Base-by-base conservation (phyloP, 176 grass and related monocot species). In the Oryza rufipogon region DNA sequence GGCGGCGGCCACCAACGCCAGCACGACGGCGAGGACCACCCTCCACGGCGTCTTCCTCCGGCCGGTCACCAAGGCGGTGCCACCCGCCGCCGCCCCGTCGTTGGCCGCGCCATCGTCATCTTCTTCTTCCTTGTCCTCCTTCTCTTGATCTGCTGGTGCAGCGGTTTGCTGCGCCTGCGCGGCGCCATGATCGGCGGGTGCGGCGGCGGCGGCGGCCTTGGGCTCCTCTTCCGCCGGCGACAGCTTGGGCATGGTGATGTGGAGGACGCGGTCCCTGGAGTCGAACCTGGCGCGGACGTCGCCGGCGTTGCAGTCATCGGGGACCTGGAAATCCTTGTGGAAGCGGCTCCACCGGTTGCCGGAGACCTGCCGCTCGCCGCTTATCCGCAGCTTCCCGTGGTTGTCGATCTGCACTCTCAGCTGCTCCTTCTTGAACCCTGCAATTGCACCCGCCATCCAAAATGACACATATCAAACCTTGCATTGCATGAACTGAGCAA, bases 341-440 rank as follows among this genome's bases (percentile, higher is more conserved):
- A 92, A 92, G 6, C 87, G 79, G 64, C 45, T 70, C 87, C 90
- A 87, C 30, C 16, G 70, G 42, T 32, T 49, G 83, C 70, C 66
- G 34, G 49, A 51, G 14, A 81, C 4, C 39, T 42, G 83, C 2
- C 80, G 70, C 84, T 86, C 70, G 46, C 87, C 90, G 51, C 54
- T 66, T 0, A 92, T 4, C 48, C 22, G 66, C 56, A 92, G 54
- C 64, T 16, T 80, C 5, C 84, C 75, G 33, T 19, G 23, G 0
- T 26, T 77, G 84, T 92, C 75, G 14, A 70, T 73, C 58, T 71
- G 70, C 71, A 84, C 87, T 54, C n/a, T 80, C 15, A 92, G 80
- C 19, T 92, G 79, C 36, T 86, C 90, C 75, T 86, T 84, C 51
- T 66, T 80, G 80, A 89, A 92, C 38, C 84, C 87, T 89, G 76